phyloP scores from a whole-genome alignment of 371 early-diverging fungal genomes.

The Enterocytospora artemiae region DNA sequence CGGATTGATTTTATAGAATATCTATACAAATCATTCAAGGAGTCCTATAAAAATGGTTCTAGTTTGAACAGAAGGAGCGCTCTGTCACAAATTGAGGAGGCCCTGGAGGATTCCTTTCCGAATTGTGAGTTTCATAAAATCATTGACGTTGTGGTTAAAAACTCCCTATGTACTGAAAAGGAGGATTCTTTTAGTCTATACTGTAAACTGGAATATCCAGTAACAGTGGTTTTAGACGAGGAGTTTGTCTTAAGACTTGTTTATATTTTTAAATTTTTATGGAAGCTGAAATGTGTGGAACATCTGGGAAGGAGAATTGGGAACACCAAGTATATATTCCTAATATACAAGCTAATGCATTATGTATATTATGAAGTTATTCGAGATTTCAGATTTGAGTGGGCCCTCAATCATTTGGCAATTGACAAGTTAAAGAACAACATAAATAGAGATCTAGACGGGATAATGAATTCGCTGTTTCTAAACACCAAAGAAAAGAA shows the following conservation, averaged over 20 bases:
- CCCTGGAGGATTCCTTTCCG: slow-evolving; percentile 18
- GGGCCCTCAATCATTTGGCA: neutral
- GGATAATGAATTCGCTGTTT: slow-evolving; percentile 14
- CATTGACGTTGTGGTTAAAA: slow-evolving; percentile 22
- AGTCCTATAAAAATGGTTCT: too few species aligned
- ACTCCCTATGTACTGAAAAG: neutral
- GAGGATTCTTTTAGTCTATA: slow-evolving; percentile 37
- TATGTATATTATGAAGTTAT: slow-evolving; percentile 41
- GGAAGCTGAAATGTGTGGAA: slow-evolving; percentile 47
- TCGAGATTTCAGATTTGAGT: neutral
- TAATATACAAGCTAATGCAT: slow-evolving; percentile 27
- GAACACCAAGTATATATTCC: slow-evolving; percentile 7
- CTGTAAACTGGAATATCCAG: slow-evolving; percentile 30
- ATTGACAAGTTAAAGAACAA: neutral
- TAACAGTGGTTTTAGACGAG: slow-evolving; percentile 28
- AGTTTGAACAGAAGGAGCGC: slow-evolving; percentile 19
- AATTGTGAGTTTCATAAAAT: slow-evolving; percentile 8
- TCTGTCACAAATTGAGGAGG: slow-evolving; percentile 35
- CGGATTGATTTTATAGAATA: slow-evolving; percentile 52
- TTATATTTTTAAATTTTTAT: slow-evolving; percentile 50
- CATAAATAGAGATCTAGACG: slow-evolving; percentile 7
- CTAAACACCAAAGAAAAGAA: slow-evolving; percentile 13
- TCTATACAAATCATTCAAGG: slow-evolving; percentile 36
- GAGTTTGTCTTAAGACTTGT: slow-evolving; percentile 33
- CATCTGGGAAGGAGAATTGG: slow-evolving; percentile 12